These are phyloP conservation scores for Cenchrus fungigraminus DNA, from an alignment of 176 grass and related monocot species.

Conservation along the genomic window DNA sequence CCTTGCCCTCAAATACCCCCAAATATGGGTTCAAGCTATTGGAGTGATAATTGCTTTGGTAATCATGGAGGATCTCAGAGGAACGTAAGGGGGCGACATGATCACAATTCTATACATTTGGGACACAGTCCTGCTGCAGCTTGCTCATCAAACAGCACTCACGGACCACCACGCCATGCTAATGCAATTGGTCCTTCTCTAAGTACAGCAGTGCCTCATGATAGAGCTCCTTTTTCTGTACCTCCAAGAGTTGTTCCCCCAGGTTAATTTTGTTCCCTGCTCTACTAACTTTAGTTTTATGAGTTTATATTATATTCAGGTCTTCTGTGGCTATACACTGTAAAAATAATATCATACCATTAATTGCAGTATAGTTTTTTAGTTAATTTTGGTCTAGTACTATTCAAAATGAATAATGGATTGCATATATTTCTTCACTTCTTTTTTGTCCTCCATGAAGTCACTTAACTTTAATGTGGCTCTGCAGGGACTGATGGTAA, in stretches of 20 bases:
- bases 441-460: slow-evolving; percentile 25
- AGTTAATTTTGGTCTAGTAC: neutral
- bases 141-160: slow-evolving; percentile 48
- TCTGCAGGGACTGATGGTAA: slow-evolving; percentile 27
- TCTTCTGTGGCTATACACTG: neutral
- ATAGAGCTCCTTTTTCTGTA: slow-evolving; percentile 44
- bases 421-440: neutral
- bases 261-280: slow-evolving; percentile 47
- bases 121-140: slow-evolving; percentile 39
- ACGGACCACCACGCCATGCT: slow-evolving; percentile 43
- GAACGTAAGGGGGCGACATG: slow-evolving; percentile 66
- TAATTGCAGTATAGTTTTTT: slow-evolving; percentile 2
- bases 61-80: slow-evolving; percentile 65
- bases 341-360: neutral
- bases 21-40: slow-evolving; percentile 36
- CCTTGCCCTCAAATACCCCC: slow-evolving; percentile 27
- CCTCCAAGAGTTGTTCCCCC: slow-evolving; percentile 52
- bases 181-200: slow-evolving; percentile 38
- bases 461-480: neutral
- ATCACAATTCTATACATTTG: slow-evolving; percentile 41
- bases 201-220: slow-evolving; percentile 44
- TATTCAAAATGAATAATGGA: slow-evolving; percentile 19
- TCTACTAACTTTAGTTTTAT: neutral
- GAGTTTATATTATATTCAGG: neutral
- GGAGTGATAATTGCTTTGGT: slow-evolving; percentile 44